These are phyloP conservation scores for Aspergillus panamensis DNA, from an alignment of 495 filamentous ascomycete genomes.

Conservation along the genomic window DNA sequence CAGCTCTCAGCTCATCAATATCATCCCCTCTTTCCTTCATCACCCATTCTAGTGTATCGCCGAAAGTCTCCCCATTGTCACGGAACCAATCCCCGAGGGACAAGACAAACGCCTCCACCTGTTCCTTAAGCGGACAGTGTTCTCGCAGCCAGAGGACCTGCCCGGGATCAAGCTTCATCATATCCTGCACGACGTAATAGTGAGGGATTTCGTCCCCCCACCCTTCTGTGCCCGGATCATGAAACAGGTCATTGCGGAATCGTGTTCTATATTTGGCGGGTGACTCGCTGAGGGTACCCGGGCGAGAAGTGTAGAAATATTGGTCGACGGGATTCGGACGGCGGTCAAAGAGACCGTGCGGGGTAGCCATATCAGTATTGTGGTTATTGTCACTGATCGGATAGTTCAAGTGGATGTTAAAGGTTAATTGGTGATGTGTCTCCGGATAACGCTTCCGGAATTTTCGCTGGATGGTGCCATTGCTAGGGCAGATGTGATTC, in stretches of 20 bases:
- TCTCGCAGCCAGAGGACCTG: conserved; percentile 56
- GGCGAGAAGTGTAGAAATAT: conserved; percentile 26
- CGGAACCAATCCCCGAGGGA: conserved; percentile 59
- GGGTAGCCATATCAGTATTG: not conserved
- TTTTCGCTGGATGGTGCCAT: conserved; percentile 55
- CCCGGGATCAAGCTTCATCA: conserved; percentile 61
- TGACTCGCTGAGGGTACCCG: conserved; percentile 20
- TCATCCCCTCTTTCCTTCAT: conserved; percentile 44
- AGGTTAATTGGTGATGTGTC: conserved; percentile 43
- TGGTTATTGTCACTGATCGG: conserved; percentile 20
- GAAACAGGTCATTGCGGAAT: conserved; percentile 37
- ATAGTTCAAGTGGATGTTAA: conserved; percentile 54
- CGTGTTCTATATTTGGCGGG: conserved; percentile 30
- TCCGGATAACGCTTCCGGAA: conserved; percentile 55
- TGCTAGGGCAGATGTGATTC: conserved; percentile 57
- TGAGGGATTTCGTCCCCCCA: conserved; percentile 63
- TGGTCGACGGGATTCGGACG: conserved; percentile 16
- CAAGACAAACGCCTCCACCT: conserved; percentile 52
- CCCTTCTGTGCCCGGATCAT: conserved; percentile 42
- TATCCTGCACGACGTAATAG: conserved; percentile 63
- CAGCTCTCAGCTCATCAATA: conserved; percentile 28
- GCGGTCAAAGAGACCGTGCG: conserved; percentile 12
- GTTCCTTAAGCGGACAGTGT: conserved; percentile 48
- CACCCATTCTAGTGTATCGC: conserved; percentile 45
- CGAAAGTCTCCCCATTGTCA: conserved; percentile 61